phyloP scores from a whole-genome alignment of 768 basidiomycete species.

The Rhodotorula babjevae region DNA sequence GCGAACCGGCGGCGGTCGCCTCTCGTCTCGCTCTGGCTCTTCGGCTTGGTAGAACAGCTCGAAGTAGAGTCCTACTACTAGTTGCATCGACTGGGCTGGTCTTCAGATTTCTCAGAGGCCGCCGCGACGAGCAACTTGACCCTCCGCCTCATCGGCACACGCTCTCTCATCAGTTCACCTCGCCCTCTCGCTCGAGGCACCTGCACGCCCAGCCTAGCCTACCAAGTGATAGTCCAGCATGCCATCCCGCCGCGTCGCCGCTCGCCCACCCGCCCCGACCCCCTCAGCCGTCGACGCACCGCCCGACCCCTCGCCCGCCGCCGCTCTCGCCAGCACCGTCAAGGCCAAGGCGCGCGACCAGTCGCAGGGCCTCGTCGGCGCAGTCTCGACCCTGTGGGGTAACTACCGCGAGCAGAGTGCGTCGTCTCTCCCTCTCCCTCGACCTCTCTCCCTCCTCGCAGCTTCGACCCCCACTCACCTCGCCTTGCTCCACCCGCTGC shows the following conservation, averaged over 20 bases:
- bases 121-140: background rate
- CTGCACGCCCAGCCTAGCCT: too few relatives aligned
- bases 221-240: background rate
- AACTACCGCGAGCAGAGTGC: conserved; percentile 20
- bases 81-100: too few relatives aligned
- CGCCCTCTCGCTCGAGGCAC: too few relatives aligned
- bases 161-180: too few relatives aligned
- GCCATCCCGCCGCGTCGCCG: conserved; percentile 17
- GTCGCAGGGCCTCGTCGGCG: background rate
- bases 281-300: background rate
- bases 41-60: too few relatives aligned
- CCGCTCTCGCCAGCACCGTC: background rate
- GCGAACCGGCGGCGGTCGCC: background rate
- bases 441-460: too few relatives aligned
- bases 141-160: too few relatives aligned
- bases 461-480: background rate
- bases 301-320: background rate
- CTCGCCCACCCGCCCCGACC: background rate
- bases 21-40: background rate
- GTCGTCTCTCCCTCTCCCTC: background rate
- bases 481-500: background rate
- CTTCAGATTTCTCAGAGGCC: too few relatives aligned
- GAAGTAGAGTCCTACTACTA: too few relatives aligned
- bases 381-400: conserved; percentile 11
- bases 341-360: background rate